Base-by-base conservation (phyloP, 768 basidiomycete genomes). In the Lentinula aciculospora region DNA sequence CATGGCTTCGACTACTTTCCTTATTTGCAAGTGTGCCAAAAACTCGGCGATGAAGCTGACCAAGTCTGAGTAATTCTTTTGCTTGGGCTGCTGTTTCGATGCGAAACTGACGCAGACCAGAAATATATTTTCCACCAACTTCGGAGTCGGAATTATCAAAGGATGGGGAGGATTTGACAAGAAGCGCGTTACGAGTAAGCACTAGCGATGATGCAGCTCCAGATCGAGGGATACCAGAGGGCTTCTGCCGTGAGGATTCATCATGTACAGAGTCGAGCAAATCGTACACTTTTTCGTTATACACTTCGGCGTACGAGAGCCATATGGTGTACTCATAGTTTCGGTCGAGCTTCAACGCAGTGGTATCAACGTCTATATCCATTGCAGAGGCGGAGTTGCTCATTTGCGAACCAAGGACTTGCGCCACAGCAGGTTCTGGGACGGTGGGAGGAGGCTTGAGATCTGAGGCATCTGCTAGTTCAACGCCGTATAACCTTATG, bases 211-310 rank as follows among this genome's bases (percentile, higher is more conserved):
- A 78, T 49, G 65, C 65, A 23, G 67, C 67, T 21, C 69, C 65
- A 15, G 72, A 59, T 19, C 72, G 72, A 12, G 72, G 68, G 31
- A 69, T 69, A 47, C 56, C 60, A 51, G 67, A 44, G 19, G 56
- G 57, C 32, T 71, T 66, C 27, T 66, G 61, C 46, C 68, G 61
- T 21, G 62, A 63, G 0, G 76, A 68, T 44, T 78, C 77, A 48
- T 81, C 81, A 58, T 78, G 82, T 37, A 84, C 78, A 19, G 80
- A 81, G 37, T 83, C 88, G 54, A 99, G 82, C 17, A 99, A 87
- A 66, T 98, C 95, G 70, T 94, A 98, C 13, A 94, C 86, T 73
- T 95, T 98, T 68, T 99, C 97, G 72, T 99, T 99, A 77, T 99
- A 99, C 6, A 99, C 89, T 70, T 99, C 97, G 19, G 86, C 87